These are phyloP conservation scores for Vaccinium vitisidaea DNA, from an alignment of 148 eudicot genomes.

Conservation along the genomic window DNA sequence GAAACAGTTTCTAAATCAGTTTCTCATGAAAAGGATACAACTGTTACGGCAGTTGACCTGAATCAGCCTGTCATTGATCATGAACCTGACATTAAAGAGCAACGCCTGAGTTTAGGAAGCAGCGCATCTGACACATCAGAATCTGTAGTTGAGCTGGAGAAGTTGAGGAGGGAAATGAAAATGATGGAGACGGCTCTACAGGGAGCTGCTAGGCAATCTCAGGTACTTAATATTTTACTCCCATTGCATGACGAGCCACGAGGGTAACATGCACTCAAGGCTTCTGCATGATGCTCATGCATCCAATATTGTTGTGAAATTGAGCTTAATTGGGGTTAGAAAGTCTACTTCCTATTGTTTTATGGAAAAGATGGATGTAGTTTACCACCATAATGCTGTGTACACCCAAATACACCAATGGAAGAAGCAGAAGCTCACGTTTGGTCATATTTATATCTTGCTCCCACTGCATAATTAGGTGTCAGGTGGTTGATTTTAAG, in stretches of 20 bases:
- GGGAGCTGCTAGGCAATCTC: constrained; percentile 97
- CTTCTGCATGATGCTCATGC: constrained; percentile 1
- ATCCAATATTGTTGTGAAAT: background rate
- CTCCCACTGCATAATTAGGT: background rate
- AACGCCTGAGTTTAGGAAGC: constrained; percentile 42
- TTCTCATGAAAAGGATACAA: constrained; percentile 33
- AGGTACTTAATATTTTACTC: constrained; percentile 43
- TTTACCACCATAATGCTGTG: background rate
- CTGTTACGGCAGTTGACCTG: constrained; percentile 30
- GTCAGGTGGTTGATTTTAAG: constrained; percentile 2
- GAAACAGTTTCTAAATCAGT: constrained; percentile 37
- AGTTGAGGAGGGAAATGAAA: constrained; percentile 86
- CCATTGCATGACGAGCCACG: background rate
- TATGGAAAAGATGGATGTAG: background rate
- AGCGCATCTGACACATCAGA: constrained; percentile 39
- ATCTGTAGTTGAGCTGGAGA: constrained; percentile 61
- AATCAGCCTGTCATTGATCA: constrained; percentile 21
- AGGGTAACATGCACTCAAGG: background rate
- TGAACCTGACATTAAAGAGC: constrained; percentile 43
- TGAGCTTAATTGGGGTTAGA: constrained; percentile 9
- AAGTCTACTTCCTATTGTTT: background rate
- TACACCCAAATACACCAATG: background rate
- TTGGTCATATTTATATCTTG: background rate
- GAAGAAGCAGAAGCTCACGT: background rate
- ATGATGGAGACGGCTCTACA: constrained; percentile 96